Conservation (phyloP, 306 rosid species). For the Spatholobus suberectus region DNA sequence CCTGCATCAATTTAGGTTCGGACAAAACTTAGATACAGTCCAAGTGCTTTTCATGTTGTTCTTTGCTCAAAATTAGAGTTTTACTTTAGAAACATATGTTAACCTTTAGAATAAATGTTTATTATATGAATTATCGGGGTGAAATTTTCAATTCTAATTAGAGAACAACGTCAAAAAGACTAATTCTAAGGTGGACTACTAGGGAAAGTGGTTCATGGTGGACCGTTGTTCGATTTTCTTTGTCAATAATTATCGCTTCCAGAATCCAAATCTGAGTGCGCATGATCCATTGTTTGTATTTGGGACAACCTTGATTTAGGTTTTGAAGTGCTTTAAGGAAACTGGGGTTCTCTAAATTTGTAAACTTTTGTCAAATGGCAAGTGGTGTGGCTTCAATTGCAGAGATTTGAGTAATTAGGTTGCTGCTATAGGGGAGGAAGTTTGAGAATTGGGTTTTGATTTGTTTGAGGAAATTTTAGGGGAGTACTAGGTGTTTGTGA, state of each 20-base stretch:
- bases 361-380: constrained; percentile 1
- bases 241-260: not conserved
- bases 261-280: constrained; percentile 56
- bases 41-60: not conserved
- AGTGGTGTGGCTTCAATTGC: constrained; percentile 15
- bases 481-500: too few species aligned
- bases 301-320: constrained; percentile 41
- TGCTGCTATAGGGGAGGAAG: constrained; percentile 22
- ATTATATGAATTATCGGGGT: not conserved
- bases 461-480: constrained; percentile 2
- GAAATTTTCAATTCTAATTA: not conserved
- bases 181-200: too few species aligned
- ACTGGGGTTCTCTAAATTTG: constrained; percentile 29
- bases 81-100: not conserved
- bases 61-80: too few species aligned
- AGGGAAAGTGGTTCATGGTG: too few species aligned
- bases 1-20: not conserved
- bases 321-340: constrained; percentile 34
- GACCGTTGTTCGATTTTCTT: constrained; percentile 23
- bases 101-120: not conserved
- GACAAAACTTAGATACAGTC: not conserved
- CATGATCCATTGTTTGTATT: constrained; percentile 12
- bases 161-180: not conserved
- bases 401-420: constrained; percentile 31
- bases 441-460: constrained; percentile 44